A percentile compares a stretch with the other conserved stretches of the same genome.
Conservation (phyloP, 1,284 basidiomycete species). For the Pseudozyma thailandica region DNA sequence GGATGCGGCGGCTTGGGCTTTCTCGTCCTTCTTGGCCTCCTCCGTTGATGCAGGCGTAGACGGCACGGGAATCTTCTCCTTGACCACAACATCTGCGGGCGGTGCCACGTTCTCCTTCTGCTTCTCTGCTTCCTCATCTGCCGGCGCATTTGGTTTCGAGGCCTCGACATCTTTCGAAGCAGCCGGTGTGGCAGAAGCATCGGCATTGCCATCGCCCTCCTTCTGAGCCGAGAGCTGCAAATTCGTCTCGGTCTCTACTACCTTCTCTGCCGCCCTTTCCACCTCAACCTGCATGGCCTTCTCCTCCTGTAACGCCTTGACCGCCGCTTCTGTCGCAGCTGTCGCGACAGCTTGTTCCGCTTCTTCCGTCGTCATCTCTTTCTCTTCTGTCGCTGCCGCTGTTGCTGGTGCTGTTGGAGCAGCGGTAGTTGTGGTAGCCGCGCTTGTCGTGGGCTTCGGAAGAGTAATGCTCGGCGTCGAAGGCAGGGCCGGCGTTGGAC, state of each 20-base stretch:
- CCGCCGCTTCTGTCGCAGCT: constrained; percentile 43
- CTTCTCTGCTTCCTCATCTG: constrained; percentile 4
- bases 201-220: constrained; percentile 20
- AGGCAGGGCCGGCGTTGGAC: constrained; percentile 17
- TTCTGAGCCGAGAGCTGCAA: constrained; percentile 36
- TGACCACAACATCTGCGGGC: constrained; percentile 39
- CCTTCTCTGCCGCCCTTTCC: constrained; percentile 28
- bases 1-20: neutral
- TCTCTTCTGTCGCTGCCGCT: neutral
- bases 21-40: neutral
- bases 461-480: constrained; percentile 31
- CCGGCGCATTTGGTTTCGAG: neutral
- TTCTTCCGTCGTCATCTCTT: constrained; percentile 42
- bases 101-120: constrained; percentile 13
- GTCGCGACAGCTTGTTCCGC: constrained; percentile 35
- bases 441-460: constrained; percentile 6
- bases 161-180: neutral
- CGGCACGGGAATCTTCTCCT: constrained; percentile 22
- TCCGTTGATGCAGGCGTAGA: neutral
- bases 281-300: constrained; percentile 23
- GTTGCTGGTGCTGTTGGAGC: constrained; percentile 1
- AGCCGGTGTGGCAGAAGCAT: neutral
- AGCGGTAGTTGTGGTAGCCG: neutral
- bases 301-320: constrained; percentile 34
- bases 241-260: constrained; percentile 35